phyloP scores from a whole-genome alignment of 148 eudicot species.

The Nepenthes mirabilis region DNA sequence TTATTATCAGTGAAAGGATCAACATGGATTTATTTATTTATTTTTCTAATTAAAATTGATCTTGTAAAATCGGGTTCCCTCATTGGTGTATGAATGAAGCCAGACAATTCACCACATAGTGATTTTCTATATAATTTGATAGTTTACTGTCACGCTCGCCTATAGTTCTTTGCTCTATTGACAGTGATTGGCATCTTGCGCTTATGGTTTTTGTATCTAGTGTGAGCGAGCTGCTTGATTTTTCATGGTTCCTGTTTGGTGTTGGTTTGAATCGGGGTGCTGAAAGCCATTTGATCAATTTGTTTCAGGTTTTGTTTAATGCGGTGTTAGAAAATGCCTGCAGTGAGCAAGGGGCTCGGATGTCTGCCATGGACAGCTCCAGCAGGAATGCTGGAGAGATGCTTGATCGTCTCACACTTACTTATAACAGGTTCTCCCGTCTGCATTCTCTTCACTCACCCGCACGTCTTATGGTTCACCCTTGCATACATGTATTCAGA shows the following conservation, averaged over 20 bases:
- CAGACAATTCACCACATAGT: no score
- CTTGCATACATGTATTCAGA: background rate
- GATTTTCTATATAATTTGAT: no score
- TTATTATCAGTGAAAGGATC: background rate
- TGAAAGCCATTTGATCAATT: constrained; percentile 1
- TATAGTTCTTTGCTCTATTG: no score
- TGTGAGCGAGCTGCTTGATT: no score
- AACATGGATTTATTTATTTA: no score
- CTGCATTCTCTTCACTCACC: background rate
- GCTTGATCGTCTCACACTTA: constrained; percentile 83
- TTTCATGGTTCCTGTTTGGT: background rate
- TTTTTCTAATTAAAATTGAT: no score
- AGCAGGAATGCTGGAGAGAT: constrained; percentile 86
- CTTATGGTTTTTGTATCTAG: no score
- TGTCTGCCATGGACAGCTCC: constrained; percentile 91
- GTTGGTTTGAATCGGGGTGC: background rate
- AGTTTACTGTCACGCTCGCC: no score
- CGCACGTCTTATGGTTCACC: background rate
- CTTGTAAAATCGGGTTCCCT: no score
- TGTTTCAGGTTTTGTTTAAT: constrained; percentile 59
- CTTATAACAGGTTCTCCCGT: constrained; percentile 56
- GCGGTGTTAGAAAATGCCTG: constrained; percentile 81
- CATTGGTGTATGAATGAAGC: no score
- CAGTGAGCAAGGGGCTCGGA: constrained; percentile 89
- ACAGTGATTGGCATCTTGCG: no score